A percentile compares a stretch with the other conserved stretches of the same genome.
Evolutionary conservation across 164 flowering plant species (phyloP).

Genomic region (Dillenia suffruticosa): DNA sequence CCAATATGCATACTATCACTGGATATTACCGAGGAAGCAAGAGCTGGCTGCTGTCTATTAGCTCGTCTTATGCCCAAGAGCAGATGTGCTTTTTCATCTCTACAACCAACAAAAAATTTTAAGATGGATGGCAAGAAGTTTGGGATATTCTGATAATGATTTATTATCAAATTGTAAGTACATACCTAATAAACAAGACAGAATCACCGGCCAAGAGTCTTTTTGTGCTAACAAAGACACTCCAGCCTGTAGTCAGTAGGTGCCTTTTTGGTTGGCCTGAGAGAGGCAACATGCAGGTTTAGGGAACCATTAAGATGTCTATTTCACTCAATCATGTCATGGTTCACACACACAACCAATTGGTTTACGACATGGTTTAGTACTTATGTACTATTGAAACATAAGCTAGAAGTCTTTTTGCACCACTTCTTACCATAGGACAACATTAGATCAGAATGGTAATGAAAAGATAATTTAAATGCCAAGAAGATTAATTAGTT

Average conservation of each 20-base stretch:
- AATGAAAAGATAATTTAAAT: no score
- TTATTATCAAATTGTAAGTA: background rate
- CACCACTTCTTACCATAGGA: no score
- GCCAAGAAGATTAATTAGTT: no score
- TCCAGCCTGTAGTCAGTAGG: slow-evolving; percentile 95
- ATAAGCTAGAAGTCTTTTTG: no score
- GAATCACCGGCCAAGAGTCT: slow-evolving; percentile 92
- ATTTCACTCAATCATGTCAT: no score
- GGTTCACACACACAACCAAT: no score
- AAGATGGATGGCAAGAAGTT: slow-evolving; percentile 1
- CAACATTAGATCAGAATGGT: no score
- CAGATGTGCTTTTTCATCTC: slow-evolving; percentile 90
- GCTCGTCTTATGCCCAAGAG: slow-evolving; percentile 83
- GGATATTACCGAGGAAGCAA: slow-evolving; percentile 91
- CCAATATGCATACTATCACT: slow-evolving; percentile 99
- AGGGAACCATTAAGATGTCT: background rate
- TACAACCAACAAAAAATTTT: slow-evolving; percentile 23
- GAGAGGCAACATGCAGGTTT: slow-evolving; percentile 4
- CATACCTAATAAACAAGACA: slow-evolving; percentile 85
- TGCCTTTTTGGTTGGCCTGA: slow-evolving; percentile 96
- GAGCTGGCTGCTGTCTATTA: slow-evolving; percentile 76
- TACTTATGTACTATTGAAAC: no score
- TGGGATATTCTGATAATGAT: no score
- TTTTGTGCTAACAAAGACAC: slow-evolving; percentile 92
- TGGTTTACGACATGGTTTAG: no score